These are phyloP conservation scores for Nicotiana benthamiana DNA, from an alignment of 257 asterid genomes.

Conservation along the genomic window DNA sequence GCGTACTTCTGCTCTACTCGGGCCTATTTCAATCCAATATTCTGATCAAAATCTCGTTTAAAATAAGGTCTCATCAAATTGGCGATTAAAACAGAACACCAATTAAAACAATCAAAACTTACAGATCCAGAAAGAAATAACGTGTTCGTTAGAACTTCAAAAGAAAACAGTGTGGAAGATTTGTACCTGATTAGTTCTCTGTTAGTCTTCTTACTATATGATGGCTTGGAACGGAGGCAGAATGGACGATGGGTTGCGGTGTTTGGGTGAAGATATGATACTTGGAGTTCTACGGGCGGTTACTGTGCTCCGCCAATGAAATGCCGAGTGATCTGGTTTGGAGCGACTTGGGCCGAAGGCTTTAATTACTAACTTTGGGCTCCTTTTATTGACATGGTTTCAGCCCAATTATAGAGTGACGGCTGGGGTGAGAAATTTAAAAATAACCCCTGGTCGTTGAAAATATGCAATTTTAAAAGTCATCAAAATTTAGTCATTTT, in stretches of 20 bases:
- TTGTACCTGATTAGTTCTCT: background rate
- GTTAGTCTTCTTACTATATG: background rate
- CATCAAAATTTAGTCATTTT: no score
- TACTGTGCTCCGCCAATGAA: background rate
- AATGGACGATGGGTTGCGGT: background rate
- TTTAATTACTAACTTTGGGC: no score
- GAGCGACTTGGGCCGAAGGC: no score
- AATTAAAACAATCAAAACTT: background rate
- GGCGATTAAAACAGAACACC: background rate
- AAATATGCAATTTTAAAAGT: no score
- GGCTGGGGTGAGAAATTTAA: no score
- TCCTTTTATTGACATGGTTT: no score
- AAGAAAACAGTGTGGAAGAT: background rate
- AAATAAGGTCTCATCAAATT: background rate
- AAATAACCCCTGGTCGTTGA: no score
- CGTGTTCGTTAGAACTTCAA: background rate
- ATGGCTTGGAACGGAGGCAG: background rate
- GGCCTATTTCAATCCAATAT: background rate
- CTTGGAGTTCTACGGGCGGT: background rate
- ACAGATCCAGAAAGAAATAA: background rate
- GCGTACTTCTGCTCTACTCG: background rate
- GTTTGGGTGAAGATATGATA: background rate
- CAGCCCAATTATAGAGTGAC: no score
- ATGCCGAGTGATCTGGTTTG: background rate
- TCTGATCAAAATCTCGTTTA: background rate